Conservation (phyloP, 768 basidiomycete species). For the Ephemerocybe angulata region DNA sequence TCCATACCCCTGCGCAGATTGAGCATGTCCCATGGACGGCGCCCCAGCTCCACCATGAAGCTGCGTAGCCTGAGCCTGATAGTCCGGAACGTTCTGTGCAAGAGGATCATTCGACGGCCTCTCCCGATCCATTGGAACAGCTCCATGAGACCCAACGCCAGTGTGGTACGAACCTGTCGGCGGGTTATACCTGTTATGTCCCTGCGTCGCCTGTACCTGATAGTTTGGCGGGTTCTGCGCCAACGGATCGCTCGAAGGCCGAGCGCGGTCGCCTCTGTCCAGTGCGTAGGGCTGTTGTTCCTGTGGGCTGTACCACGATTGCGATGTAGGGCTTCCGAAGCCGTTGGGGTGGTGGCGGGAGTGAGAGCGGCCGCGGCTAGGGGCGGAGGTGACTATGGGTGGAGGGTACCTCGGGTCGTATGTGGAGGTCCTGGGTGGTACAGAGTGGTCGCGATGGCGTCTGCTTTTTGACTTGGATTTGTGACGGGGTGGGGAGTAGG, state of each 20-base stretch:
- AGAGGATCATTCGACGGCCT: conserved; percentile 4
- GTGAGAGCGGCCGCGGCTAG: neutral
- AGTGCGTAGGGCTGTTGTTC: neutral
- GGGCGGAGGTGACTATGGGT: neutral
- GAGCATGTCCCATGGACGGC: too few relatives aligned
- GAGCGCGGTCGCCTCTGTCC: neutral
- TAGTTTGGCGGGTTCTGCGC: conserved; percentile 5
- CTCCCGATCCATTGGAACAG: neutral
- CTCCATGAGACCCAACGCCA: too few relatives aligned
- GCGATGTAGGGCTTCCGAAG: neutral
- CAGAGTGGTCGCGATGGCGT: neutral
- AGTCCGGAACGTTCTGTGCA: conserved; percentile 1
- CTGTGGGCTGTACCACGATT: neutral
- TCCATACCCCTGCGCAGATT: too few relatives aligned
- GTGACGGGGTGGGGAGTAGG: neutral
- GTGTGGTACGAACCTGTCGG: too few relatives aligned
- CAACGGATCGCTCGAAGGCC: conserved; percentile 4
- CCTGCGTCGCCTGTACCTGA: conserved; percentile 7
- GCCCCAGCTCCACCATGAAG: neutral
- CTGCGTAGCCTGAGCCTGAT: conserved; percentile 8
- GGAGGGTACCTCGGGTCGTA: neutral
- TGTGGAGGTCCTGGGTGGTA: neutral
- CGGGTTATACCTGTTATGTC: too few relatives aligned
- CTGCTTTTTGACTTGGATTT: neutral
- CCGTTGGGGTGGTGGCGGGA: neutral